Percentiles rank a stretch among this genome's conserved stretches.
phyloP scores from a whole-genome alignment of 140 eudicot genomes.

The Cichorium intybus region DNA sequence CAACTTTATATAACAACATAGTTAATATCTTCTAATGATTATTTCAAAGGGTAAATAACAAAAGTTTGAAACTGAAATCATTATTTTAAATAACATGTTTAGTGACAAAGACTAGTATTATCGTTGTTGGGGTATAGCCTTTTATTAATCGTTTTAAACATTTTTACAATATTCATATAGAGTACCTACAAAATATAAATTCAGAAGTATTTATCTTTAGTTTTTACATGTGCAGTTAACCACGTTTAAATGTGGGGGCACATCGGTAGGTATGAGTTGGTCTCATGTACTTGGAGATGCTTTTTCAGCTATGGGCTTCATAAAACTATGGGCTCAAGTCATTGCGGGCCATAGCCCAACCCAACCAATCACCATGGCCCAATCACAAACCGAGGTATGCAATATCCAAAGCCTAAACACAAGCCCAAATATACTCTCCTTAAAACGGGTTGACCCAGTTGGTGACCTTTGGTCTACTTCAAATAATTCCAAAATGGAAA shows the following conservation, averaged over 20 bases:
- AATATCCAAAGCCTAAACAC: slow-evolving; percentile 6
- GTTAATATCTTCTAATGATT: too few species aligned
- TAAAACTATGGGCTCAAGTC: slow-evolving; percentile 42
- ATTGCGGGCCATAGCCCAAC: slow-evolving; percentile 32
- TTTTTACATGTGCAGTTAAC: slow-evolving; percentile 47
- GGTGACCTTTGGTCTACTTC: slow-evolving; percentile 58
- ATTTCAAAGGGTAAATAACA: not conserved
- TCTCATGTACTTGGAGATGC: slow-evolving; percentile 82
- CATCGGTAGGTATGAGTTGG: slow-evolving; percentile 70
- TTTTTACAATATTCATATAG: not conserved
- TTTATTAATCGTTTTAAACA: not conserved
- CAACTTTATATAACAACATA: too few species aligned
- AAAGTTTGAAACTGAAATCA: not conserved
- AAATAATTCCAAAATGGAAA: slow-evolving; percentile 32
- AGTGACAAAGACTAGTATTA: not conserved
- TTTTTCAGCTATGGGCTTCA: slow-evolving; percentile 48
- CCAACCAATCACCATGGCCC: slow-evolving; percentile 41
- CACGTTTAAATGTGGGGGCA: slow-evolving; percentile 68
- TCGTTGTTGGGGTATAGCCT: not conserved
- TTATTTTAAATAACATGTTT: too few species aligned
- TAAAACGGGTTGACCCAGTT: slow-evolving; percentile 70
- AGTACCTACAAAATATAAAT: not conserved
- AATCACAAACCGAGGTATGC: not conserved
- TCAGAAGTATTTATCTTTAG: not conserved
- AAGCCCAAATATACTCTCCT: slow-evolving; percentile 33